Base-by-base conservation (phyloP, 108 stramenopile genomes). In the Parmales sp. region DNA sequence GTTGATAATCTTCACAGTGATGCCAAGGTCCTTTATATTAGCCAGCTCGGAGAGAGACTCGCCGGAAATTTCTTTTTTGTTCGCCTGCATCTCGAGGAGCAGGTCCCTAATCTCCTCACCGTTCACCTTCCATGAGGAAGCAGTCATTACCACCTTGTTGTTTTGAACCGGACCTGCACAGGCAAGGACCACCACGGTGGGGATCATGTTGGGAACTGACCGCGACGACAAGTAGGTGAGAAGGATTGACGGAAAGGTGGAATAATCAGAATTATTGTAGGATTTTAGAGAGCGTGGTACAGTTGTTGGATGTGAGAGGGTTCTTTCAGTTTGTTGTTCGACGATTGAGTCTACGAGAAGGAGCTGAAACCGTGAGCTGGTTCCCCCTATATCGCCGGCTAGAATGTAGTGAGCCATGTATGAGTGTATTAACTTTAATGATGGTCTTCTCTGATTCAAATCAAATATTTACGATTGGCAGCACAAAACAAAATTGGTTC, bases 301-400 rank as follows among this genome's bases (percentile, higher is more conserved):
- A 73, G 9, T 26, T 73, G 45, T 7, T 6, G 4, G 67, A 18
- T 26, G 31, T 26, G 37, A 48, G 37, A 23, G 51, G 51, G 54
- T 60, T 2, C 26, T 34, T 11, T 13, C 31, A 31, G 54, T 60
- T 3, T 3, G 3, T 23, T 23, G 3, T 9, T 3, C 5, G n/a
- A n/a, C n/a, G n/a, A n/a, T n/a, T n/a, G n/a, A 0, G 54, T 60
- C 3, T 9, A 60, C 6, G 54, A 34, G 31, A 1, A 60, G 13
- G 18, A 92, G 67, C 11, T 80, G 77, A 71, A 95, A 80, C 25
- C 94, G 80, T 34, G 86, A 83, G 76, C 92, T 93, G 49, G 94
- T 95, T 31, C 94, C 94, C 41, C 94, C 94, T 37, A 91, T 82
- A 69, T 95, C 94, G 19, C 88, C 94, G 1, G 87, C 84, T 38